Base-by-base conservation (phyloP, 306 rosid species). In the Sesbania bispinosa region DNA sequence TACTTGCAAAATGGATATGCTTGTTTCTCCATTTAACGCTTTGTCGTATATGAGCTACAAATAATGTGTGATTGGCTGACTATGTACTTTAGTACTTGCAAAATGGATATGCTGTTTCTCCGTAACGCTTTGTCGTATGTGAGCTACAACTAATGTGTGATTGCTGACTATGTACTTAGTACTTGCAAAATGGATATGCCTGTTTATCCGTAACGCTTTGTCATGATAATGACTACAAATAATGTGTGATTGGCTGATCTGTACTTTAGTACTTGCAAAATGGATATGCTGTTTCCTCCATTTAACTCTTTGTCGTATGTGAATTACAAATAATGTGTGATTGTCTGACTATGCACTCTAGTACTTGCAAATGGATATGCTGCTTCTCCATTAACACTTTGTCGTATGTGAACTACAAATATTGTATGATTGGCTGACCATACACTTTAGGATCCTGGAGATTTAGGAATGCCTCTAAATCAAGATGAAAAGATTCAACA, bases 401-500 rank as follows among this genome's bases (percentile, higher is more conserved):
- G 6, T 29, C 58, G 29, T 30, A 13, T 58, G 16, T 21, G 51
- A 47, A 62, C 20, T 32, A 32, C 62, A 73, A 29, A 5, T 71
- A 29, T 29, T 43, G 15, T 27, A 15, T 42, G 30, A 13, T 59
- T 71, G 66, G 9, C 18, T 57, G 20, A 39, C 45, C 27, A 10
- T 71, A 29, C 20, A 45, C 41, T 11, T 10, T 47, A 73, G 78
- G 53, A 47, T 73, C 48, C 70, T 1, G 38, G 6, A 29, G 41
- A 11, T 59, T 58, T 10, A 10, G 77, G 29, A n/a, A 20, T 14
- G 41, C 27, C 78, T n/a, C 30, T 8, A 18, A 36, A 47, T 47
- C 10, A 9, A 73, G 70, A 73, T 46, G 62, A 47, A 47, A 73
- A 45, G 78, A 10, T 61, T 73, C 29, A 8, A 10, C 62, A 60